Percentiles rank a stretch among this genome's conserved stretches.
phyloP scores from a whole-genome alignment of 495 filamentous ascomycete genomes.

The Penicillium herquei region DNA sequence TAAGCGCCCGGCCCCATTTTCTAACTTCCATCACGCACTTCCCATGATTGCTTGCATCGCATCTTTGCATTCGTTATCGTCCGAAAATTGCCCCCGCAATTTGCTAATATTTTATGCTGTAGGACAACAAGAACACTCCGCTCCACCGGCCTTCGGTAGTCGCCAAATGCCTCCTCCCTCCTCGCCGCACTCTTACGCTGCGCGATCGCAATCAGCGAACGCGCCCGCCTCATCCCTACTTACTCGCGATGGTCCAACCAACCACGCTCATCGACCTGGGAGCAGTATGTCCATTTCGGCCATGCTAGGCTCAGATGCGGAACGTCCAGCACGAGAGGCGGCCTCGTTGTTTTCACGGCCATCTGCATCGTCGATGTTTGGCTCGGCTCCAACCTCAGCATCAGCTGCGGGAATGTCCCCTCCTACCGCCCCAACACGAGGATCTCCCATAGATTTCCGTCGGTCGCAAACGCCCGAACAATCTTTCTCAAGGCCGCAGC shows the following conservation, averaged over 20 bases:
- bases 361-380: slow-evolving; percentile 46
- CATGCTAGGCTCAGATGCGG: slow-evolving; percentile 67
- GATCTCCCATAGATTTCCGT: slow-evolving; percentile 57
- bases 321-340: slow-evolving; percentile 61
- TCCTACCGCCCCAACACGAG: slow-evolving; percentile 40
- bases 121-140: slow-evolving; percentile 38
- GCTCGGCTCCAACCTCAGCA: slow-evolving; percentile 31
- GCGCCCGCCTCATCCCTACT: slow-evolving; percentile 45
- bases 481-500: slow-evolving; percentile 33
- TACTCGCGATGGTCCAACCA: slow-evolving; percentile 51
- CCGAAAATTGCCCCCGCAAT: background rate
- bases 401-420: slow-evolving; percentile 43
- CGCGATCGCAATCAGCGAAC: slow-evolving; percentile 42
- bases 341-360: slow-evolving; percentile 54
- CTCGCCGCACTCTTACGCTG: slow-evolving; percentile 53
- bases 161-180: slow-evolving; percentile 62
- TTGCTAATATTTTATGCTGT: background rate
- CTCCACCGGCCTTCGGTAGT: slow-evolving; percentile 47
- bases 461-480: slow-evolving; percentile 76
- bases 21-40: background rate
- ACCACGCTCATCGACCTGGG: slow-evolving; percentile 52
- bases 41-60: background rate
- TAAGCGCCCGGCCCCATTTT: slow-evolving; percentile 4
- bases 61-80: background rate
- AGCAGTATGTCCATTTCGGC: slow-evolving; percentile 97